Conservation (phyloP, 768 basidiomycete species). For the Kwoniella sp. region DNA sequence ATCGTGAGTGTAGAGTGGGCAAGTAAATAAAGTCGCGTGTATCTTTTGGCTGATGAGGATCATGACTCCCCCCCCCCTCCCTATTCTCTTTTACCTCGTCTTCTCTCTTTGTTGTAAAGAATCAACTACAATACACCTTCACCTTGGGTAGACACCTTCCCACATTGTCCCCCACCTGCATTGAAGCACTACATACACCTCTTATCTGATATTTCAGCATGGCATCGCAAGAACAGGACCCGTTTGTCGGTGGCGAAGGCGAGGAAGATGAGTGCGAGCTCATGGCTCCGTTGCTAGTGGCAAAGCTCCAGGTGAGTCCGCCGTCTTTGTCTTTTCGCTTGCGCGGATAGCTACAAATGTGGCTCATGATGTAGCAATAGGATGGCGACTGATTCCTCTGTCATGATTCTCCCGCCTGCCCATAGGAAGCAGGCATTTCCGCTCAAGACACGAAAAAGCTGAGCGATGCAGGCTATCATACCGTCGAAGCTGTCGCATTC, state of each 20-base stretch:
- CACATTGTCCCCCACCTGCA: neutral
- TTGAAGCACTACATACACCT: no score
- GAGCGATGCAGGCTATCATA: slow-evolving; percentile 84
- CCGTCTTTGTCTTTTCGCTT: neutral
- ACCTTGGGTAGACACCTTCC: slow-evolving; percentile 2
- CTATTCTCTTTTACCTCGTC: slow-evolving; percentile 6
- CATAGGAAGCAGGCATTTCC: slow-evolving; percentile 85
- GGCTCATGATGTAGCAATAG: neutral
- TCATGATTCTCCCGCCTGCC: no score
- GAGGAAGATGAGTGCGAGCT: slow-evolving; percentile 64
- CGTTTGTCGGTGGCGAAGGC: slow-evolving; percentile 52
- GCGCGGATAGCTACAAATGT: neutral
- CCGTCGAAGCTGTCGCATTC: slow-evolving; percentile 93
- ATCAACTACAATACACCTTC: neutral
- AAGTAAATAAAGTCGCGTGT: slow-evolving; percentile 13
- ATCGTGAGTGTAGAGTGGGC: neutral
- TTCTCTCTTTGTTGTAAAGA: neutral
- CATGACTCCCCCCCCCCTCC: no score
- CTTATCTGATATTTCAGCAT: slow-evolving; percentile 16
- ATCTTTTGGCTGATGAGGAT: no score
- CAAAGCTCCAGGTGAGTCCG: slow-evolving; percentile 62
- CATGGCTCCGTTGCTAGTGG: slow-evolving; percentile 80
- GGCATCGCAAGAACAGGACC: slow-evolving; percentile 42
- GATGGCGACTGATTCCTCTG: neutral
- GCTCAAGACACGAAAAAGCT: slow-evolving; percentile 94